Base-by-base conservation (phyloP, 1,284 basidiomycete genomes). In the Pseudozyma tsukubaensis region DNA sequence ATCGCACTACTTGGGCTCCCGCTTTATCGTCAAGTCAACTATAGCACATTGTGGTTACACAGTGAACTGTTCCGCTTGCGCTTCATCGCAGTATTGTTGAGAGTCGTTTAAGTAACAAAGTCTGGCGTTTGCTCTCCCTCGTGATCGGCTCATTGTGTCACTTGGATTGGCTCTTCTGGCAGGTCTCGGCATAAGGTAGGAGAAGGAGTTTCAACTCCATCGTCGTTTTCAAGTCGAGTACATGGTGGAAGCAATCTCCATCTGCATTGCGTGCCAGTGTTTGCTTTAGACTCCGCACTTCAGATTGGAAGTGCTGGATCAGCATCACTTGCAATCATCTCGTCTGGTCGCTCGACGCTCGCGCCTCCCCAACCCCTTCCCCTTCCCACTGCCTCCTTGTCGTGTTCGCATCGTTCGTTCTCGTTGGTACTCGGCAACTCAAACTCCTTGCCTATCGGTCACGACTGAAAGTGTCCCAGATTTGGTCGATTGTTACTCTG, bases 121-220 rank as follows among this genome's bases (percentile, higher is more conserved):
- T 13, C 4, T 39, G 12, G 11, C 24, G 19, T 21, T 45, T 45
- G 9, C 18, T 16, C 44, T 45, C n/a, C 24, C 43, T 45, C 10
- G 44, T 45, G 19, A 45, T 45, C 44, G 21, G 24, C 11, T 21
- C n/a, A 2, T 45, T 45, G 44, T 45, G 44, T 45, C 44, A 45
- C 44, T 45, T 24, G 11, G 21, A n/a, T 45, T 11, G 10, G 4
- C 42, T 43, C 11, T 45, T 9, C 19, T 24, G 4, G 19, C 44
- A 45, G 24, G 24, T 29, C 24, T 29, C 24, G 24, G 24, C 6
- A 29, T 29, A 29, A 29, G 24, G 24, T 29, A 29, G 24, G 24
- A 29, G 3, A 3, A 3, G 6, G 3, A 45, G 44, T 45, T 45
- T 7, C 44, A 24, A 24, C 11, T 45, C 16, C 6, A 39, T 12